Evolutionary conservation across 2,329 filamentous ascomycete genomes (phyloP).

Genomic region (Macrophomina tecta): DNA sequence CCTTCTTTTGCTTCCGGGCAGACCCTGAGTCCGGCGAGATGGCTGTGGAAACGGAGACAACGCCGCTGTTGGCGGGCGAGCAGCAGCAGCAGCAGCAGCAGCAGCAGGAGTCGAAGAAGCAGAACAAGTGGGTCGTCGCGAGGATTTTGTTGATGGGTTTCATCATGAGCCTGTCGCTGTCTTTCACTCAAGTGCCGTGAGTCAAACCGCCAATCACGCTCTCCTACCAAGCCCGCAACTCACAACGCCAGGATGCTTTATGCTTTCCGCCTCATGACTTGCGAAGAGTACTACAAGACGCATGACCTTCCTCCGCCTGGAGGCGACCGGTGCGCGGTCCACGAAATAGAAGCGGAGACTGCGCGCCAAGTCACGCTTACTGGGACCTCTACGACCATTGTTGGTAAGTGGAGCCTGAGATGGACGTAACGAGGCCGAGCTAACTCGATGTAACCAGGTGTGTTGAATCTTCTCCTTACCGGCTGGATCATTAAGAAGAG

Average conservation of each 20-base stretch:
- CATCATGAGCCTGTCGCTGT: slow-evolving; percentile 61
- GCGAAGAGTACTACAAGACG: slow-evolving; percentile 69
- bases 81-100: background rate
- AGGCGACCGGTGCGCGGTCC: slow-evolving; percentile 63
- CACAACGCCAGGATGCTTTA: slow-evolving; percentile 54
- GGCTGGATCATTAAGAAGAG: slow-evolving; percentile 70
- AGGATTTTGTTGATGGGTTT: slow-evolving; percentile 65
- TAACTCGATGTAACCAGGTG: slow-evolving; percentile 33
- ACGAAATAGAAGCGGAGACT: slow-evolving; percentile 69
- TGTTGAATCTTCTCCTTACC: slow-evolving; percentile 70
- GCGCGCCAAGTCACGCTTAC: slow-evolving; percentile 69
- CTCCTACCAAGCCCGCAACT: background rate
- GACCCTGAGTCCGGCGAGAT: background rate
- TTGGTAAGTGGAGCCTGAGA: slow-evolving; percentile 49
- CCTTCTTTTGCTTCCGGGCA: slow-evolving; percentile 25
- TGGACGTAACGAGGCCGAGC: too few relatives aligned
- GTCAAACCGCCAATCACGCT: background rate
- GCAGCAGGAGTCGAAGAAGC: slow-evolving; percentile 25
- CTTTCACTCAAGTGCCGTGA: slow-evolving; percentile 56
- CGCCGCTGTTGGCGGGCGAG: slow-evolving; percentile 31
- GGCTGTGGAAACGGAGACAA: slow-evolving; percentile 23
- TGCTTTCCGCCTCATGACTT: slow-evolving; percentile 74
- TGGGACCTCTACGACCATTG: slow-evolving; percentile 71
- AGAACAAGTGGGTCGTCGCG: slow-evolving; percentile 41
- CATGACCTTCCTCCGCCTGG: slow-evolving; percentile 58